Percentiles rank a stretch among this genome's conserved stretches.
Evolutionary conservation across 495 filamentous ascomycete species (phyloP).

Genomic region (Hypomontagnella submonticulosa): DNA sequence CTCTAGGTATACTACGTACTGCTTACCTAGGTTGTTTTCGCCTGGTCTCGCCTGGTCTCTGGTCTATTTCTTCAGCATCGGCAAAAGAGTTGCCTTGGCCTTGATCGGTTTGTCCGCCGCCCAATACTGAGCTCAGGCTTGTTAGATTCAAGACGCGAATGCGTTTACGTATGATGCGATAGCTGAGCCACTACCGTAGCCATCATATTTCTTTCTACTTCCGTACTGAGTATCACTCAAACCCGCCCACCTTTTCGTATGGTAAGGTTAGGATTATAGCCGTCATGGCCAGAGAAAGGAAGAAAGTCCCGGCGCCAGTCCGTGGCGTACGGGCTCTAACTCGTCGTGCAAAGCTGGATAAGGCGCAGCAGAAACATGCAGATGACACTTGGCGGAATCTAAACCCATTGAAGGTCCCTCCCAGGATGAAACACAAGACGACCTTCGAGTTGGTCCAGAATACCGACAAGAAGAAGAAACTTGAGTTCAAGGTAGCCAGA

Average conservation of each 20-base stretch:
- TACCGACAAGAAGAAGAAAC: conserved; percentile 66
- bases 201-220: conserved; percentile 28
- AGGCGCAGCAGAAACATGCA: conserved; percentile 26
- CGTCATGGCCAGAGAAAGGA: conserved; percentile 47
- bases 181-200: conserved; percentile 44
- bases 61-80: conserved; percentile 3
- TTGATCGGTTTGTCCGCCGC: conserved; percentile 18
- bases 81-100: conserved; percentile 32
- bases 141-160: conserved; percentile 18
- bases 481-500: conserved; percentile 60
- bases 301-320: conserved; percentile 42
- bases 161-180: conserved; percentile 38
- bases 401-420: conserved; percentile 45
- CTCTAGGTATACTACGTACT: conserved; percentile 27
- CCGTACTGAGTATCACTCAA: conserved; percentile 36
- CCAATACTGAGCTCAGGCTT: neutral
- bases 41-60: too few species aligned
- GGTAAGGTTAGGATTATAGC: conserved; percentile 49
- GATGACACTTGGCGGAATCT: conserved; percentile 41
- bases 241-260: conserved; percentile 31
- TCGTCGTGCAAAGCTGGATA: conserved; percentile 45
- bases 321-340: conserved; percentile 36
- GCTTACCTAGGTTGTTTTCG: conserved; percentile 12
- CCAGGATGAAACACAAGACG: conserved; percentile 62
- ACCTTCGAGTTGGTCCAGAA: conserved; percentile 67